Percentiles rank a stretch among this genome's conserved stretches.
Conservation (phyloP, 257 asterid genomes). For the Marsdenia floribunda region DNA sequence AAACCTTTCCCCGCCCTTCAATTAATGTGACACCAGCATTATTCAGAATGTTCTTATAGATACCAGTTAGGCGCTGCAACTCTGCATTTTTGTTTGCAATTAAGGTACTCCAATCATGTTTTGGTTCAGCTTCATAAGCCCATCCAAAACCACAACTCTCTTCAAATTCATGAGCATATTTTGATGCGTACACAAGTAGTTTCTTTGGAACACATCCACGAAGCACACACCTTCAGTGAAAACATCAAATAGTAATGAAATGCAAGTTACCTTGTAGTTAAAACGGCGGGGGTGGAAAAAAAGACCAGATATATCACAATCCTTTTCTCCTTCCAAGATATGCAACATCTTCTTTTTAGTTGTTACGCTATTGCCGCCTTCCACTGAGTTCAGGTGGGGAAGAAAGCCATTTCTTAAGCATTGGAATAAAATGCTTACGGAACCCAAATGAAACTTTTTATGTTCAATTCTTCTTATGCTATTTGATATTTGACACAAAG, state of each 20-base stretch:
- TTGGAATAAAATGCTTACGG: no score
- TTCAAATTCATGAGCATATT: constrained; percentile 86
- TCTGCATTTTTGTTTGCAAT: constrained; percentile 95
- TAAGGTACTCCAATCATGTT: constrained; percentile 90
- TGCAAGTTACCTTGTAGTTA: neutral
- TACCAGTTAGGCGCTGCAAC: constrained; percentile 79
- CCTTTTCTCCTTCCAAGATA: neutral
- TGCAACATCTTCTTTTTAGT: neutral
- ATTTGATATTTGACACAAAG: neutral
- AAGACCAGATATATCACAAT: neutral
- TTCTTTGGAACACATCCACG: constrained; percentile 98
- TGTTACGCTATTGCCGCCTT: neutral
- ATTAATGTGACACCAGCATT: constrained; percentile 67
- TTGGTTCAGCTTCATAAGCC: constrained; percentile 78
- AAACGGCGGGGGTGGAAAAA: neutral
- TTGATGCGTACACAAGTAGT: constrained; percentile 86
- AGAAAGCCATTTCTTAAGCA: neutral
- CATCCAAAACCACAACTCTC: constrained; percentile 95
- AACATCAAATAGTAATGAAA: neutral
- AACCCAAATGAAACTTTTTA: neutral
- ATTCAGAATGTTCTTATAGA: constrained; percentile 72
- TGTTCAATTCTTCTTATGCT: neutral
- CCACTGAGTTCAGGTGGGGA: neutral
- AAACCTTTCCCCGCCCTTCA: constrained; percentile 98
- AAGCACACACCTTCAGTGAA: constrained; percentile 76